Conservation (phyloP, 164 flowering plant genomes). For the Vitis vinifera region DNA sequence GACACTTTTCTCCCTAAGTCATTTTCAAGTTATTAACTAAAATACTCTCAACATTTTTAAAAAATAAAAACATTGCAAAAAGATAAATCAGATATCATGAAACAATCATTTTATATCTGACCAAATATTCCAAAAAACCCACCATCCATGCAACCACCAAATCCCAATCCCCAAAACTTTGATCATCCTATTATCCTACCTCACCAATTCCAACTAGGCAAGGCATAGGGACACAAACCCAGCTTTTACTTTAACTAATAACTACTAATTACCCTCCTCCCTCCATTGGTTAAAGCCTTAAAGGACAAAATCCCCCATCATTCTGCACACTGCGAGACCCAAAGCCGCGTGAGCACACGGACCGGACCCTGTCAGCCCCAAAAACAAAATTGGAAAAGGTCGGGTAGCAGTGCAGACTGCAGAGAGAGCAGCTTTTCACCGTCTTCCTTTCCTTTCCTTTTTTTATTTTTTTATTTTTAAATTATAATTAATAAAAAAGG, state of each 20-base stretch:
- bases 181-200: no score
- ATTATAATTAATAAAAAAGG: constrained; percentile 5
- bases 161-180: background rate
- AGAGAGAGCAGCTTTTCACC: no score
- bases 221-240: background rate
- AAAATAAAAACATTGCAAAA: no score
- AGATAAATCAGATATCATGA: no score
- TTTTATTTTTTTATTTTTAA: background rate
- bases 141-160: background rate
- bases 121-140: no score
- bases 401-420: no score
- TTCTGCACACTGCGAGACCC: constrained; percentile 3
- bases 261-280: background rate
- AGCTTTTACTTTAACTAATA: background rate
- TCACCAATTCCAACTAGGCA: no score
- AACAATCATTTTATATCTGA: no score
- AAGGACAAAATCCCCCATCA: constrained; percentile 7
- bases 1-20: no score
- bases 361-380: background rate
- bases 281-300: background rate
- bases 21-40: no score
- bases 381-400: no score
- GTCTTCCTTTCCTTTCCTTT: background rate
- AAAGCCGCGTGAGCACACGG: constrained; percentile 16
- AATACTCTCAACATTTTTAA: no score